Base-by-base conservation (phyloP, 768 basidiomycete species). In the Mycena polygramma region DNA sequence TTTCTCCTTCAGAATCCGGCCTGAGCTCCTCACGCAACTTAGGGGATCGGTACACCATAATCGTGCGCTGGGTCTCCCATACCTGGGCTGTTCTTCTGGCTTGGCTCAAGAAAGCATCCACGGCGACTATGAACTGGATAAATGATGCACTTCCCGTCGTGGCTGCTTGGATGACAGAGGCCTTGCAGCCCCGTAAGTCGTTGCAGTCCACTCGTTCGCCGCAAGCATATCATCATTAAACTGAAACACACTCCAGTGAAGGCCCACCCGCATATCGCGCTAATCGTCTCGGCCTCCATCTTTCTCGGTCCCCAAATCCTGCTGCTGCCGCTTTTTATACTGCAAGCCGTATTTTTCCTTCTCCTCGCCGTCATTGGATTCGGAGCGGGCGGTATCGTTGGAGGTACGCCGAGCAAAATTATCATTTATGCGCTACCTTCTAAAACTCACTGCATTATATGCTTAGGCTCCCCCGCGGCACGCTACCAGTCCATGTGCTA, bases 271-370 rank as follows among this genome's bases (percentile, higher is more conserved):
- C 63, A 72, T n/a, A 55, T 20, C 37, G 49, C 71, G 7, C 57
- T 77, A 3, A 45, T 68, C 45, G 60, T 69, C 58, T 72, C 71
- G 14, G 52, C 68, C 1, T 24, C 72, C 35, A 58, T 77, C 49
- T 77, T 76, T 62, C 48, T 77, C 39, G 76, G 76, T 1, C 76
- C 76, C 7, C 76, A 76, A 73, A 72, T 77, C 48, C 65, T 77
- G 11, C 62, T 78, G 19, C 41, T 78, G 14, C 77, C 77, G 15
- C 66, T 77, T 4, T 20, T 76, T 55, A 57, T 75, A 35, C n/a
- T 77, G 0, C 77, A 77, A 43, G 67, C 64, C 37, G 14, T 69
- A 30, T 63, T 73, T 43, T 69, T 75, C 19, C 45, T 69, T 14
- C 19, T 58, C 37, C 57, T 58, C 37, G 26, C 11, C 5, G 15